A percentile compares a stretch with the other conserved stretches of the same genome.
Evolutionary conservation across 1,284 basidiomycete species (phyloP).

Genomic region (Peniophora sp.): DNA sequence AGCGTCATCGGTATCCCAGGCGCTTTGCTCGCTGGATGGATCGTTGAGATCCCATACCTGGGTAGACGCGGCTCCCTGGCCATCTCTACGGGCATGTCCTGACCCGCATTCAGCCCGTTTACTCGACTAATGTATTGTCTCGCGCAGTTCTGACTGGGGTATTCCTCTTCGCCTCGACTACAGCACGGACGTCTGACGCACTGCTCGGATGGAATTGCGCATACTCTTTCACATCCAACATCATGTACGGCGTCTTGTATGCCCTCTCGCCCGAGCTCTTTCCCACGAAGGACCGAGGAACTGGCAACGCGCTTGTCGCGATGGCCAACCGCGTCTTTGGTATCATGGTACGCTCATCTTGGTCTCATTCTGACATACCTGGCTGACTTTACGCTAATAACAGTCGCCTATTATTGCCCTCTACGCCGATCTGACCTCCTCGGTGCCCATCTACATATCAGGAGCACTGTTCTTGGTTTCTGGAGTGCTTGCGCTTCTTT

Average conservation of each 20-base stretch:
- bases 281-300: slow-evolving; percentile 64
- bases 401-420: slow-evolving; percentile 63
- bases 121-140: background rate
- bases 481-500: slow-evolving; percentile 51
- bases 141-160: slow-evolving; percentile 50
- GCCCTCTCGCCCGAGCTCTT: slow-evolving; percentile 63
- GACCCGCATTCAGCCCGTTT: background rate
- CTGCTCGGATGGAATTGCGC: slow-evolving; percentile 72
- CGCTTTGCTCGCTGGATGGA: slow-evolving; percentile 51
- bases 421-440: slow-evolving; percentile 49
- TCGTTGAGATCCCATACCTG: slow-evolving; percentile 50
- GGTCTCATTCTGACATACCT: background rate
- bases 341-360: slow-evolving; percentile 34
- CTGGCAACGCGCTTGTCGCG: slow-evolving; percentile 61
- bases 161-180: slow-evolving; percentile 65
- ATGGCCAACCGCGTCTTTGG: slow-evolving; percentile 58
- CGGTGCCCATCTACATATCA: slow-evolving; percentile 66
- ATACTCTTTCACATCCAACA: slow-evolving; percentile 53
- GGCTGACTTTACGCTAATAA: background rate
- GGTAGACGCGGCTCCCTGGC: slow-evolving; percentile 60
- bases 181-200: slow-evolving; percentile 50
- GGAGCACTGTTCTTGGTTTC: slow-evolving; percentile 58
- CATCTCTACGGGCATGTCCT: slow-evolving; percentile 42
- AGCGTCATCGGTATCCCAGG: slow-evolving; percentile 54
- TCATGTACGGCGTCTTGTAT: slow-evolving; percentile 72